phyloP scores from a whole-genome alignment of 1,139 yeast species.

The Pneumocystis wakefieldiae region DNA sequence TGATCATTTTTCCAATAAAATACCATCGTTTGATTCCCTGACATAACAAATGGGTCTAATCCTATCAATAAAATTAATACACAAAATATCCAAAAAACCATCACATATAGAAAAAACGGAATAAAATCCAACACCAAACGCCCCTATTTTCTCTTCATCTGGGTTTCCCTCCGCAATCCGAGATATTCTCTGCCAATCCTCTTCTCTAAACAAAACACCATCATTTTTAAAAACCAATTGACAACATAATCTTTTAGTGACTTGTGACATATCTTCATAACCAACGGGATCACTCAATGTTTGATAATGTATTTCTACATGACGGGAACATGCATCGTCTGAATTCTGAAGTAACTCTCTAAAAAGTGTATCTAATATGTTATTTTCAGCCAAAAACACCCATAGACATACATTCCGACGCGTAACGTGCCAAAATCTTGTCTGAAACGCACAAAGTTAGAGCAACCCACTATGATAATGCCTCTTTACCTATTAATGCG shows the following conservation, averaged over 20 bases:
- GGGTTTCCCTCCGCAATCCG: constrained; percentile 38
- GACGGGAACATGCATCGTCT: constrained; percentile 29
- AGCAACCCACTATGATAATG: background rate
- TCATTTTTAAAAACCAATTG: constrained; percentile 18
- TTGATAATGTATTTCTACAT: constrained; percentile 22
- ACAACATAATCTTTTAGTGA: background rate
- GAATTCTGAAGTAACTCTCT: constrained; percentile 20
- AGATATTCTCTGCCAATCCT: constrained; percentile 28
- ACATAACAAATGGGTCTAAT: background rate
- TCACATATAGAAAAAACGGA: constrained; percentile 95
- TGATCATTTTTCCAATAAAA: constrained; percentile 30
- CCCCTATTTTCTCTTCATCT: constrained; percentile 97
- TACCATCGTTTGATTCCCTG: constrained; percentile 17
- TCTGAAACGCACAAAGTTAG: constrained; percentile 4
- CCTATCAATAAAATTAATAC: background rate
- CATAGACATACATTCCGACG: constrained; percentile 4
- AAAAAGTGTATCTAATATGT: constrained; percentile 5
- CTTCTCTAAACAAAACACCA: constrained; percentile 25
- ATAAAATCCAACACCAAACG: constrained; percentile 98
- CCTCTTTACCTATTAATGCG: background rate
- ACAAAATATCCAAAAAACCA: constrained; percentile 31
- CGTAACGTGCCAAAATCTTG: constrained; percentile 9
- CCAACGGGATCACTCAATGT: background rate
- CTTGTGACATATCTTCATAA: background rate
- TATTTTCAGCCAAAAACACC: background rate